Base-by-base conservation (phyloP, 2,329 filamentous ascomycete species). In the Aspergillus sp. region DNA sequence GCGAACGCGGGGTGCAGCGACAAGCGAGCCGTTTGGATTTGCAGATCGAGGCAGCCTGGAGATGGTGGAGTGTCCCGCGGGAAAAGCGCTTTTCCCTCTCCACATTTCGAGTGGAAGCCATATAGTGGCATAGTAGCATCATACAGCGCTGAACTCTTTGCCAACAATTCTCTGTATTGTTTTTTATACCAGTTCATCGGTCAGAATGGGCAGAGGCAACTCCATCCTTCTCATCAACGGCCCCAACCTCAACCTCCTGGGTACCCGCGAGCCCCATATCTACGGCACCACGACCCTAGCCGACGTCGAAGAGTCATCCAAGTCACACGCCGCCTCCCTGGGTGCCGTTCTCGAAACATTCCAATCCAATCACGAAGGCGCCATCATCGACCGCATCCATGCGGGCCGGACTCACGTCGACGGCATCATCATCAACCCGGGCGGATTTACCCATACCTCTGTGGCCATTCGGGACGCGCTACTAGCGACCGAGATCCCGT, bases 211-310 rank as follows among this genome's bases (percentile, higher is more conserved):
- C 22, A 57, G 56, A 52, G 41, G 35, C 22, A 57, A 56, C 43
- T 53, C 55, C 30, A 76, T 86, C 51, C 76, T 86, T 45, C 68
- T 86, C 43, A 76, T 86, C 64, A 86, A 86, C 58, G 82, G 82
- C n/a, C 81, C 82, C 19, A 88, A 88, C 57, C 78, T 88, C 47
- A 86, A 86, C 61, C 77, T 88, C 30, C 72, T 88, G 17, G 82
- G 82, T 22, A 80, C 74, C 8, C 71, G 83, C 14, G 82, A 89
- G 55, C 82, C 82, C 11, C 63, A 75, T 16, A 71, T 85, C 48
- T 86, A 88, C 63, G 82, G 82, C 51, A 68, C 65, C 39, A 77
- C 75, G 1, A 85, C 81, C 0, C 74, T 88, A 8, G 31, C 64
- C 13, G 73, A 83, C 43, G 69, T 88, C 11, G 67, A 75, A 29